Evolutionary conservation across 441 rosid genomes (phyloP), one percentile per base, ranked within the genome.

Genomic region (Biscutella laevigata): DNA sequence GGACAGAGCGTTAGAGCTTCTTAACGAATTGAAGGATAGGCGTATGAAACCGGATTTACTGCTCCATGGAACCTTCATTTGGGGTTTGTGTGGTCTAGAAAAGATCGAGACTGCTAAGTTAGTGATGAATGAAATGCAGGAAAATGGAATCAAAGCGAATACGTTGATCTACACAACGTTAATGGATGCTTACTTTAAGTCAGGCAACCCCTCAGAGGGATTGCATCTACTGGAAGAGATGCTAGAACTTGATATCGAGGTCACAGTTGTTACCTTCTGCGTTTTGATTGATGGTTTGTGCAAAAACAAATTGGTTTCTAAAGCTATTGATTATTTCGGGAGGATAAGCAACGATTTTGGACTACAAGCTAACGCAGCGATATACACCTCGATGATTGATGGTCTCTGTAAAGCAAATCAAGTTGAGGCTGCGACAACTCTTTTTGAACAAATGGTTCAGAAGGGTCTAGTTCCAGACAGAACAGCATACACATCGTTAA

Each of bases 221-320:
- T 69, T 84, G 47, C 51, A 49, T 57, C 39, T 84, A 35, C 64
- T 82, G 6, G 64, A 66, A 45, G 77, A 78, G 47, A 78, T 78
- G 87, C 14, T 34, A 59, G 66, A 73, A 50, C 62, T 58, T 55
- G 71, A 71, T 53, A 48, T 73, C 16, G 73, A 78, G 60, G 70
- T 76, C 52, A 84, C 89, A 9, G 66, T 56, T 63, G 82, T 82
- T 43, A 84, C 94, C 5, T 80, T 73, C 32, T 84, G 94, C 30
- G 83, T 68, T 44, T 66, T 82, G 58, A 15, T 84, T 62, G 89
- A 84, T 71, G 94, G 94, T 39, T 66, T 82, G 70, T 82, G 89
- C 71, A 84, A 84, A 69, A 69, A 42, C 42, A 77, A 78, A 66
- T 62, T 75, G 54, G 64, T 84, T 35, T 73, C 73, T 40, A 82